phyloP scores from a whole-genome alignment of 192 early-diverging fungal genomes.

The Coemansia brasiliensis region DNA sequence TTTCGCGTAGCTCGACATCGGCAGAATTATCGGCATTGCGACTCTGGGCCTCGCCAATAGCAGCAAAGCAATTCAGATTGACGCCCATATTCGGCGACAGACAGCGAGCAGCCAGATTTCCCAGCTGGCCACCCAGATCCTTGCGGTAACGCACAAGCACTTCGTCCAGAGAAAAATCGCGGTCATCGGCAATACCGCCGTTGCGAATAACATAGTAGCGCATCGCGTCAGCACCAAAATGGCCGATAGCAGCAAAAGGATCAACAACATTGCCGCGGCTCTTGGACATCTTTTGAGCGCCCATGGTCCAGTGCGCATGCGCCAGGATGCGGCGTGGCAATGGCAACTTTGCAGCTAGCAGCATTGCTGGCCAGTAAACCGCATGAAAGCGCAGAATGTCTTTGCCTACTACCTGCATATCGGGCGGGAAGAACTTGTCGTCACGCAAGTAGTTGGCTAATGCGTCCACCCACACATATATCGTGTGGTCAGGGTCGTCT shows the following conservation, averaged over 20 bases:
- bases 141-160: constrained; percentile 73
- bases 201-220: constrained; percentile 90
- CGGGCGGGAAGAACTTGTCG: constrained; percentile 71
- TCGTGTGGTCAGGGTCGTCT: constrained; percentile 78
- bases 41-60: constrained; percentile 15
- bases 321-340: constrained; percentile 80
- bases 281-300: constrained; percentile 94
- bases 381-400: constrained; percentile 97
- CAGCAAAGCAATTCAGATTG: constrained; percentile 28
- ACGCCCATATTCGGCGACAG: constrained; percentile 49
- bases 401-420: constrained; percentile 89
- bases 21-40: background rate
- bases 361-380: constrained; percentile 95
- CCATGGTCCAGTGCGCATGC: constrained; percentile 94
- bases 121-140: constrained; percentile 79
- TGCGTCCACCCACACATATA: constrained; percentile 98
- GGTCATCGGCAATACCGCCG: constrained; percentile 84
- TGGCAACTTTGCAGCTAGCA: constrained; percentile 82
- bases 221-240: constrained; percentile 82
- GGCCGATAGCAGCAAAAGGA: constrained; percentile 67
- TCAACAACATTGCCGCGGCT: constrained; percentile 89
- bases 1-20: constrained; percentile 6
- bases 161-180: constrained; percentile 71
- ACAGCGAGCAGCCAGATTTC: constrained; percentile 76
- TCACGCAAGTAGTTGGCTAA: constrained; percentile 90